Evolutionary conservation across 495 filamentous ascomycete species (phyloP), one percentile per base, ranked within the genome.

Genomic region (Aspergillus mulundensis): DNA sequence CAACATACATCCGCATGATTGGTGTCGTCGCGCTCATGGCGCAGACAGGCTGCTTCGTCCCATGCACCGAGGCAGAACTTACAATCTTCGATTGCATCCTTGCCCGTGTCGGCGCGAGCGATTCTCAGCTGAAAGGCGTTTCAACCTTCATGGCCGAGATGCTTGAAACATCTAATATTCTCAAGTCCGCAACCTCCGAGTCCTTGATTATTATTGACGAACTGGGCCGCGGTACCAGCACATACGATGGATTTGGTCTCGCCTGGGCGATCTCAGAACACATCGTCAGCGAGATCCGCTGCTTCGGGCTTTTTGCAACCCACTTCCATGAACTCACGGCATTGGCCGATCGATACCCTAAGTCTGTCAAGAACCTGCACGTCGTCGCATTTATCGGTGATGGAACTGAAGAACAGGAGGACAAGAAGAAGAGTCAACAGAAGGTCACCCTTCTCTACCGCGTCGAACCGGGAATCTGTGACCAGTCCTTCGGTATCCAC

Each of bases 81-180:
- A 95, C 91, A 21, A 90, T 99, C 55, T 99, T 97, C 70, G 94
- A 99, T 73, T 95, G 90, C 66, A 97, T 99, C 54, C 90, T 99
- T 32, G 95, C 94, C 8, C 87, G 94, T 60, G 94, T 99, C 4
- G 94, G 94, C 49, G 94, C 94, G 5, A 91, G 87, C 66, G 94
- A 99, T 70, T 92, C 88, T 7, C 94, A 97, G 67, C 84, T 99
- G 36, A 99, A 99, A 72, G 94, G 94, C 34, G 95, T 99, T 7
- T 95, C 90, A 39, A 99, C 94, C 0, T 99, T 99, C 78, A 99
- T 99, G 95, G 95, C 95, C 0, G 94, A 99, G 75, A 99, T 99
- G 94, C 81, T 99, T 23, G 94, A 99, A 66, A 99, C 94, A 0
- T 90, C 94, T 54, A 97, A 96, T 64, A 99, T 99, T 58, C 87